Base-by-base conservation (phyloP, 163 green algal genomes). In the Scenedesmus sp. region DNA sequence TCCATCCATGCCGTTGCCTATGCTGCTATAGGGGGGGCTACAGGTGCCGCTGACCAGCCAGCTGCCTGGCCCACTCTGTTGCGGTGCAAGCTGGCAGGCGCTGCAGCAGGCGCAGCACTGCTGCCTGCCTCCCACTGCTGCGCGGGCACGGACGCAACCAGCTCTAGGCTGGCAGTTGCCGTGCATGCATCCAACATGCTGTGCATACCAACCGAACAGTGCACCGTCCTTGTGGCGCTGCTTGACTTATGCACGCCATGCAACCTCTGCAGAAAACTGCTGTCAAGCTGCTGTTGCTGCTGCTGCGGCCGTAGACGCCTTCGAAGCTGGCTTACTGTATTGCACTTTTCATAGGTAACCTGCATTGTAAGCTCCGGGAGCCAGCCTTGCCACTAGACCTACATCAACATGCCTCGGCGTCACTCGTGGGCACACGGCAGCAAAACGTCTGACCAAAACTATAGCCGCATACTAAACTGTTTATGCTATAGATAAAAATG, bases 231-330 rank as follows among this genome's bases (percentile, higher is more conserved):
- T 76, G 65, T 76, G 30, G 18, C 30, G 20, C 0, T 76, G 65
- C 65, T 76, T 37, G 30, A 7, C 30, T n/a, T 76, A 30, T 76
- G 30, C 65, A 20, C 10, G 65, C 65, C 65, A 76, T 76, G 65
- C 30, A 40, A 76, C 65, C 30, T 76, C 30, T 76, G 65, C 30
- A 76, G 65, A 7, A 40, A 76, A 20, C 30, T 76, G 65, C 65
- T 76, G 65, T 76, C 65, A 40, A 76, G 65, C 65, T 76, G 30
- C 65, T 76, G 65, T 30, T 76, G 65, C 65, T 76, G 65, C 65
- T 76, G 65, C 61, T 73, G 61, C 7, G 35, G 61, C 7, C 65
- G 65, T 18, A 76, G 3, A 30, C 18, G 65, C 65, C 65, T 42
- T 40, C 30, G 37, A 30, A 5, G 30, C 7, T 76, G 30, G 65